Evolutionary conservation across 768 basidiomycete genomes (phyloP).

Genomic region (Boletus reticuloceps): DNA sequence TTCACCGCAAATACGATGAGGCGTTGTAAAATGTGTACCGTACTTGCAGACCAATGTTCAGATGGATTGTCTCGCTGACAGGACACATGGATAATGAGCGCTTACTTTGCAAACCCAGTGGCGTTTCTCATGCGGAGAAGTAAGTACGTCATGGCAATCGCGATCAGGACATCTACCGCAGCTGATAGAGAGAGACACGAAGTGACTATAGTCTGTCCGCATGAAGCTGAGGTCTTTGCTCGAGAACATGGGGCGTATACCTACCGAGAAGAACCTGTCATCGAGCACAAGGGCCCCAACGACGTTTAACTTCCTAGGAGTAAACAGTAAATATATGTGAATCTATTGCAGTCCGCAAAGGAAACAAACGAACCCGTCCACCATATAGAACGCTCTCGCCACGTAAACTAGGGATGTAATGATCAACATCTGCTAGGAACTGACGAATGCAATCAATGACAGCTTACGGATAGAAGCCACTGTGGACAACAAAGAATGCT

Average conservation of each 20-base stretch:
- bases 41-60: slow-evolving; percentile 2
- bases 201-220: not conserved
- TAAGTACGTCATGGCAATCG: slow-evolving; percentile 8
- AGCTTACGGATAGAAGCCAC: not conserved
- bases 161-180: slow-evolving; percentile 4
- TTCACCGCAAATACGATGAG: slow-evolving; percentile 14
- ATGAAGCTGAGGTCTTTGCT: not conserved
- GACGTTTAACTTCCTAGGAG: not conserved
- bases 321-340: not conserved
- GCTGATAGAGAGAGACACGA: not conserved
- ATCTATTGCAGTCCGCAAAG: not conserved
- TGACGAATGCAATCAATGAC: not conserved
- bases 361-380: slow-evolving; percentile 8
- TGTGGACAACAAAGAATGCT: not conserved
- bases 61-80: not conserved
- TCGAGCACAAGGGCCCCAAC: not conserved
- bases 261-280: not conserved
- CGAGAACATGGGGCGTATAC: not conserved
- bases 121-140: not conserved
- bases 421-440: not conserved
- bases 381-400: not conserved
- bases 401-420: not conserved
- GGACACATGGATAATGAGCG: rapidly evolving
- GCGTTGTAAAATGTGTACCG: slow-evolving; percentile 1
- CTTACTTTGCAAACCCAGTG: not conserved